A percentile compares a stretch with the other conserved stretches of the same genome.
phyloP scores from a whole-genome alignment of 2,329 filamentous ascomycete genomes.

The Beauveria scarabaeidicola region DNA sequence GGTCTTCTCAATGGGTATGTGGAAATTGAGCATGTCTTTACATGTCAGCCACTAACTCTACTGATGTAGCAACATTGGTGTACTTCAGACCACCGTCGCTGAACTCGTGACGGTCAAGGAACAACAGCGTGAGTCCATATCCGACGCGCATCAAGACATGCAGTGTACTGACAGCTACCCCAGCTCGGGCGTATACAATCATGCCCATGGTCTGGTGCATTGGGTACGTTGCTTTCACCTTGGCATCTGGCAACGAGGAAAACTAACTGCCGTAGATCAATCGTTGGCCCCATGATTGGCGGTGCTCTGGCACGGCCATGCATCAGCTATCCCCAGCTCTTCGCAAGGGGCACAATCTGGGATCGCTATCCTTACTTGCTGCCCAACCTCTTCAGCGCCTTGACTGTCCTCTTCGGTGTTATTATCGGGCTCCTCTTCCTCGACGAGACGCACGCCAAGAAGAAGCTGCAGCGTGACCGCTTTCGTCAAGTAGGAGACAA shows the following conservation, averaged over 20 bases:
- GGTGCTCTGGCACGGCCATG: constrained; percentile 84
- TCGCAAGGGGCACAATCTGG: constrained; percentile 67
- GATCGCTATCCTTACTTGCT: constrained; percentile 83
- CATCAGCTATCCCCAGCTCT: constrained; percentile 67
- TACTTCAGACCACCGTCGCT: constrained; percentile 88
- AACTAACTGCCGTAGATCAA: constrained; percentile 51
- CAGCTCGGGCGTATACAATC: constrained; percentile 86
- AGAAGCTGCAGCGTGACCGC: constrained; percentile 66
- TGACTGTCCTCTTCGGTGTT: constrained; percentile 68
- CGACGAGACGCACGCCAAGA: constrained; percentile 85
- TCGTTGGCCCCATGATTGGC: constrained; percentile 85
- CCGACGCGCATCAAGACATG: neutral
- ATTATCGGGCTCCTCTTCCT: constrained; percentile 75
- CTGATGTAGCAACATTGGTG: constrained; percentile 70
- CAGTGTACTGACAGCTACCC: constrained; percentile 18
- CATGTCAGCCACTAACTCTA: constrained; percentile 12
- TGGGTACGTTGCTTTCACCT: constrained; percentile 47
- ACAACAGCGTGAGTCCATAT: constrained; percentile 64
- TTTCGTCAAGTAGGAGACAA: constrained; percentile 70
- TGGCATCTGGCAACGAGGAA: constrained; percentile 17
- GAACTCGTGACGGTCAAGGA: constrained; percentile 89
- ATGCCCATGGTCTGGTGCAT: constrained; percentile 99
- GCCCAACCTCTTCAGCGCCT: constrained; percentile 82
- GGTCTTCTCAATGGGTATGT: constrained; percentile 85
- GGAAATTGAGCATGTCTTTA: neutral